phyloP scores from a whole-genome alignment of 257 asterid species.

The Plantago elongata region DNA sequence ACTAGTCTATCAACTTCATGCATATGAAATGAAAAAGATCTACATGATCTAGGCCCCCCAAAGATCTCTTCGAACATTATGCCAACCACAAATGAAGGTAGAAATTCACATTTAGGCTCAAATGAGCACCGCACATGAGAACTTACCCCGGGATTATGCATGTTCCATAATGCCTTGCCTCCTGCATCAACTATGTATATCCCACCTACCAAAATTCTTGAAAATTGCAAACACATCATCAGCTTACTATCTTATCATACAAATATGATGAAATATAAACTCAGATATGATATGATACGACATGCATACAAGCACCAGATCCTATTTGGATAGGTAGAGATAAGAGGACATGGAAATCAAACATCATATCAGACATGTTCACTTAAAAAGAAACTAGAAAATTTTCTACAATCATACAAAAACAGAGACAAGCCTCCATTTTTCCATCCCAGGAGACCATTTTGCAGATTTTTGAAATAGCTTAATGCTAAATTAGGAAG shows the following conservation, averaged over 20 bases:
- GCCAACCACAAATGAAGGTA: too few species aligned
- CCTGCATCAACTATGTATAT: conserved; percentile 43
- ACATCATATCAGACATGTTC: too few species aligned
- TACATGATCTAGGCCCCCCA: too few species aligned
- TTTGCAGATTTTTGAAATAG: neutral
- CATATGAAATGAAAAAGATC: too few species aligned
- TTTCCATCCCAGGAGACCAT: neutral
- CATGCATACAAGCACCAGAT: too few species aligned
- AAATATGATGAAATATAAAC: too few species aligned
- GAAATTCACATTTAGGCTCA: neutral
- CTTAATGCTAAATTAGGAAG: neutral
- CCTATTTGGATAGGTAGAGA: too few species aligned
- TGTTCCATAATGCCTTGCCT: conserved; percentile 66
- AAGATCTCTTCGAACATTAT: too few species aligned
- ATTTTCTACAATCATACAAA: neutral
- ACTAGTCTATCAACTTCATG: too few species aligned
- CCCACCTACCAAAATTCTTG: conserved; percentile 69
- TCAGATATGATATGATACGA: too few species aligned
- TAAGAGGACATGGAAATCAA: too few species aligned
- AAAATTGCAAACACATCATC: conserved; percentile 11
- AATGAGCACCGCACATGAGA: conserved; percentile 3
- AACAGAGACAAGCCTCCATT: neutral
- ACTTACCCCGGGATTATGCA: conserved; percentile 73
- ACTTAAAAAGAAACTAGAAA: too few species aligned
- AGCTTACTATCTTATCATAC: neutral